Evolutionary conservation across 768 basidiomycete species (phyloP).

Genomic region (Mycena rosella): DNA sequence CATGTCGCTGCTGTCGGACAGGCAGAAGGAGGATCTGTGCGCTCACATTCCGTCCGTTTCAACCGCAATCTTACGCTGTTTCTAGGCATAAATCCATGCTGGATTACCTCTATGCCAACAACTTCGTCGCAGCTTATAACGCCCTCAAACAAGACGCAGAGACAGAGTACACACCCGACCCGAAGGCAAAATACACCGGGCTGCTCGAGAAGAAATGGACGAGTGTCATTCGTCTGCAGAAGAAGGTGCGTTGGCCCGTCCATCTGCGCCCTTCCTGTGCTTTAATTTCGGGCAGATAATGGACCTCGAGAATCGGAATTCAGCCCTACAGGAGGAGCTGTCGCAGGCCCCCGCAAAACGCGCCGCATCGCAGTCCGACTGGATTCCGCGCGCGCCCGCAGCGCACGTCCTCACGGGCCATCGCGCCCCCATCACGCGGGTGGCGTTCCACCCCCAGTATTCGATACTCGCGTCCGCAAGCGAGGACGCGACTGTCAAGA

Average conservation of each 20-base stretch:
- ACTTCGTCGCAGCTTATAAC: constrained; percentile 72
- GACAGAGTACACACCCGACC: constrained; percentile 81
- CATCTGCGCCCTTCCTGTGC: constrained; percentile 17
- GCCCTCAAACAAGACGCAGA: constrained; percentile 68
- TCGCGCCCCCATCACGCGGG: constrained; percentile 78
- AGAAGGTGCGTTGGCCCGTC: constrained; percentile 32
- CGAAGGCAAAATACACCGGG: constrained; percentile 88
- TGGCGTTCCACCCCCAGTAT: constrained; percentile 91
- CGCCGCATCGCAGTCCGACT: constrained; percentile 79
- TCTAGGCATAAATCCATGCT: constrained; percentile 84
- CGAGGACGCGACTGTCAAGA: constrained; percentile 91
- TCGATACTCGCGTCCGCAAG: constrained; percentile 87
- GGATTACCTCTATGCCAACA: constrained; percentile 78
- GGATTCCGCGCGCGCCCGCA: constrained; percentile 90
- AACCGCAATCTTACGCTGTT: constrained; percentile 18
- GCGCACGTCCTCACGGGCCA: constrained; percentile 83
- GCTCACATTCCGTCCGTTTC: constrained; percentile 17
- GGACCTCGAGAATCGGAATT: constrained; percentile 90
- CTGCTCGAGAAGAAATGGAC: constrained; percentile 99
- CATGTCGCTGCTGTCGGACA: constrained; percentile 50
- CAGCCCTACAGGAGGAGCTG: constrained; percentile 80
- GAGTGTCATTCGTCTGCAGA: constrained; percentile 91
- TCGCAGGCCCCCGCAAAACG: constrained; percentile 64
- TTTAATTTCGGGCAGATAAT: constrained; percentile 74
- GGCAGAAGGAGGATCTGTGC: constrained; percentile 50